A percentile compares a stretch with the other conserved stretches of the same genome.
Conservation (phyloP, 805 yeast species). For the Wickerhamiella kurtzmanii region DNA sequence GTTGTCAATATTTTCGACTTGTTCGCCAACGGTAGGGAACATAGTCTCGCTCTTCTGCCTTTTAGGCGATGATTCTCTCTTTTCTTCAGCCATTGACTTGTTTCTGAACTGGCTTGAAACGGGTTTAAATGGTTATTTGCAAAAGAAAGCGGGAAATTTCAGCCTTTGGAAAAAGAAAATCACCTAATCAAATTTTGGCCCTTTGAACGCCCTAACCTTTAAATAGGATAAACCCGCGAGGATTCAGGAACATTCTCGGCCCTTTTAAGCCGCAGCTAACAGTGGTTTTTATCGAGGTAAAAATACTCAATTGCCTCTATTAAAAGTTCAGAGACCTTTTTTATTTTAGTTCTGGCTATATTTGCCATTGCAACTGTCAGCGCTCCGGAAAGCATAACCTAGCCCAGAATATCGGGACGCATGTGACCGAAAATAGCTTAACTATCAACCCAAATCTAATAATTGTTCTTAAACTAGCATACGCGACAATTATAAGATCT, state of each 20-base stretch:
- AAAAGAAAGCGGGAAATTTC: neutral
- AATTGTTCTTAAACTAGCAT: too few relatives aligned
- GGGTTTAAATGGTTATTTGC: neutral
- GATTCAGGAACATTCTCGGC: neutral
- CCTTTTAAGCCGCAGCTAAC: too few relatives aligned
- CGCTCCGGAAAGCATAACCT: too few relatives aligned
- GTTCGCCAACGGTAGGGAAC: constrained; percentile 20
- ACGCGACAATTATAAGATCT: too few relatives aligned
- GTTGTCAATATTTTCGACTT: constrained; percentile 33
- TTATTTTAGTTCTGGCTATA: too few relatives aligned
- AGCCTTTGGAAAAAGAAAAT: neutral
- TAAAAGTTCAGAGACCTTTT: neutral
- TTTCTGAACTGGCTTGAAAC: too few relatives aligned
- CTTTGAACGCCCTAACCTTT: neutral
- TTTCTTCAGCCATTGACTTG: neutral
- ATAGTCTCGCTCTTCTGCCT: constrained; percentile 7
- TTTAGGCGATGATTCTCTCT: constrained; percentile 3
- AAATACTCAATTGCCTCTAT: neutral
- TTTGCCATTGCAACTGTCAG: too few relatives aligned
- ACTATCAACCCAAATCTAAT: too few relatives aligned
- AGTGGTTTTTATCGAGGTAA: neutral
- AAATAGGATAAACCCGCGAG: neutral
- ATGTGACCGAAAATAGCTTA: neutral
- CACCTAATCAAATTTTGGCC: neutral
- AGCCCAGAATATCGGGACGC: neutral